Conservation (phyloP, 306 rosid species). For the Medicago arabica region DNA sequence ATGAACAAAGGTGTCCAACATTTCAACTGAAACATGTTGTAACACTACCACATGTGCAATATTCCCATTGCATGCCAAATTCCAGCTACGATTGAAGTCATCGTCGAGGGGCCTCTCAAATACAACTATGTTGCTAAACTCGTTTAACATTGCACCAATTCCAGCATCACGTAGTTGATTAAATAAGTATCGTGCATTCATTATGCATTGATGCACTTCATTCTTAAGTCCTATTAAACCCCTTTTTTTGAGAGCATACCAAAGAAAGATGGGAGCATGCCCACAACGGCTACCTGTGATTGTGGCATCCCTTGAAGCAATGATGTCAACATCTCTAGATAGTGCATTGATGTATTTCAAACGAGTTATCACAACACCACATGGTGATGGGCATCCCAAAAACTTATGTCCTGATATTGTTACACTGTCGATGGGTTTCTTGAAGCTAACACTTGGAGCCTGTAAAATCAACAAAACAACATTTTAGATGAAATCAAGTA, state of each 20-base stretch:
- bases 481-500: neutral
- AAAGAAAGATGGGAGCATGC: slow-evolving; percentile 15
- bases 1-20: neutral
- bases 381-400: slow-evolving; percentile 37
- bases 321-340: slow-evolving; percentile 38
- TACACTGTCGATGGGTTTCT: slow-evolving; percentile 40
- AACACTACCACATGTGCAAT: slow-evolving; percentile 72
- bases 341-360: slow-evolving; percentile 59
- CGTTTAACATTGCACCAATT: slow-evolving; percentile 65
- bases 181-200: slow-evolving; percentile 45
- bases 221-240: slow-evolving; percentile 12
- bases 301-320: slow-evolving; percentile 32
- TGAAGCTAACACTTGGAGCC: slow-evolving; percentile 37
- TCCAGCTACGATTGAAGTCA: slow-evolving; percentile 63
- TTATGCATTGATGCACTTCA: slow-evolving; percentile 12
- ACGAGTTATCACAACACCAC: slow-evolving; percentile 48
- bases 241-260: slow-evolving; percentile 15
- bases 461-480: neutral
- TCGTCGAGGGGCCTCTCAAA: slow-evolving; percentile 68
- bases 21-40: slow-evolving; percentile 9
- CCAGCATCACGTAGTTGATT: slow-evolving; percentile 42
- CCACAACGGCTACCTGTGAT: slow-evolving; percentile 23
- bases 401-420: slow-evolving; percentile 35
- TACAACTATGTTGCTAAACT: slow-evolving; percentile 60
- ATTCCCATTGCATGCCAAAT: slow-evolving; percentile 62